phyloP scores from a whole-genome alignment of 352 stramenopile species.

The Phytopythium chamaehyphon region DNA sequence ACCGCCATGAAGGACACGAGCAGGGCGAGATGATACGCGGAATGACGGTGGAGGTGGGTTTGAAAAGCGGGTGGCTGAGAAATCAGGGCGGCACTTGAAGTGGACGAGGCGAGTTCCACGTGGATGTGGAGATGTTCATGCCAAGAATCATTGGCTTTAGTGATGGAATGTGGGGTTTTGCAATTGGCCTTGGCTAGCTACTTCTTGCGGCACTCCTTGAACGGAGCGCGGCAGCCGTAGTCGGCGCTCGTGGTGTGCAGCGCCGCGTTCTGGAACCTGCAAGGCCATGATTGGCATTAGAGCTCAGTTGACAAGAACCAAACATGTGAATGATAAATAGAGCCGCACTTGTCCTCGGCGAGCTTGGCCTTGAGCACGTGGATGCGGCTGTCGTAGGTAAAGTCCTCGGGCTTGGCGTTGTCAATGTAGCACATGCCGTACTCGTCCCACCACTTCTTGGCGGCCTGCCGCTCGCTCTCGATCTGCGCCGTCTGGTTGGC shows the following conservation, averaged over 20 bases:
- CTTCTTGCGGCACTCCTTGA: slow-evolving; percentile 73
- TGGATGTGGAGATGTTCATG: no score
- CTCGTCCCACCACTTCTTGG: slow-evolving; percentile 82
- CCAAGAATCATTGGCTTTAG: no score
- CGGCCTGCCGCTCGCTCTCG: slow-evolving; percentile 70
- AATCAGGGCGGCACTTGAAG: not conserved
- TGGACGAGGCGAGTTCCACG: not conserved
- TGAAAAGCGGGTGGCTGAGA: no score
- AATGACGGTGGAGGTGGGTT: not conserved
- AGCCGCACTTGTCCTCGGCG: slow-evolving; percentile 45
- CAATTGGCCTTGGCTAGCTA: no score
- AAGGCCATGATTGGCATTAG: no score
- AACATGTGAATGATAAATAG: not conserved
- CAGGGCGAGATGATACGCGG: no score
- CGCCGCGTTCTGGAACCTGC: slow-evolving; percentile 47
- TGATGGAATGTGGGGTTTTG: no score
- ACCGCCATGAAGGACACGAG: no score
- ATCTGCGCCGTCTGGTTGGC: slow-evolving; percentile 82
- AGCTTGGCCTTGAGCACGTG: slow-evolving; percentile 67
- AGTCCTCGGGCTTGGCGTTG: slow-evolving; percentile 73
- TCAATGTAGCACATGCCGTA: slow-evolving; percentile 78
- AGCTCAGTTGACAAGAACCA: not conserved
- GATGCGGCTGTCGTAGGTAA: slow-evolving; percentile 79
- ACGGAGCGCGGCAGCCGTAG: slow-evolving; percentile 65
- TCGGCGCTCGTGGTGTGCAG: slow-evolving; percentile 58